These are phyloP conservation scores for Cytospora chrysosperma DNA, from an alignment of 2,329 filamentous ascomycete genomes.

Conservation along the genomic window DNA sequence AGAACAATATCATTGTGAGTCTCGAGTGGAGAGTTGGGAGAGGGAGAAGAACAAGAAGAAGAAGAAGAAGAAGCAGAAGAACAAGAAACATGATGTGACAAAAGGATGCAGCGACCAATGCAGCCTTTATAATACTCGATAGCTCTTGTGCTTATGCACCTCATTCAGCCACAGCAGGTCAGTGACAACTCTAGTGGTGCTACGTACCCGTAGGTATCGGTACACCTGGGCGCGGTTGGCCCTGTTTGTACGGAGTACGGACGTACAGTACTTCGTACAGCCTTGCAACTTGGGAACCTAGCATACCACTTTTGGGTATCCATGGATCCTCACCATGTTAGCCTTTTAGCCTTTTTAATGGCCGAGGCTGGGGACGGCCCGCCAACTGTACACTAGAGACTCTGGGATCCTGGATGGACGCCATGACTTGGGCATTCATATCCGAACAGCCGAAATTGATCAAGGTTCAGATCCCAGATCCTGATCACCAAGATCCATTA, in stretches of 20 bases:
- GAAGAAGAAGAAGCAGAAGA: no score
- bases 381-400: neutral
- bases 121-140: constrained; percentile 7
- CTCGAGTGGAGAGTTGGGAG: neutral
- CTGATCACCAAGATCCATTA: neutral
- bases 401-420: neutral
- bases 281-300: neutral
- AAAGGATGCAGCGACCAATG: constrained; percentile 3
- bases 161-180: constrained; percentile 1
- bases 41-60: no score
- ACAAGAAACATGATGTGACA: neutral
- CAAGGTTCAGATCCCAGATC: neutral
- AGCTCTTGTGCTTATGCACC: neutral
- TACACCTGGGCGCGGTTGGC: neutral
- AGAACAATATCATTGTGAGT: constrained; percentile 8
- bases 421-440: neutral
- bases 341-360: no score
- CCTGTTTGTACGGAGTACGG: no score
- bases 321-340: no score
- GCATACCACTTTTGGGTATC: neutral
- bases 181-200: neutral
- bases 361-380: neutral
- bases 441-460: neutral
- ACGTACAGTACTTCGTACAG: no score
- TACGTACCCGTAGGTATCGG: neutral